Conservation (phyloP, 1,284 basidiomycete genomes). For the Ustilago crameri region DNA sequence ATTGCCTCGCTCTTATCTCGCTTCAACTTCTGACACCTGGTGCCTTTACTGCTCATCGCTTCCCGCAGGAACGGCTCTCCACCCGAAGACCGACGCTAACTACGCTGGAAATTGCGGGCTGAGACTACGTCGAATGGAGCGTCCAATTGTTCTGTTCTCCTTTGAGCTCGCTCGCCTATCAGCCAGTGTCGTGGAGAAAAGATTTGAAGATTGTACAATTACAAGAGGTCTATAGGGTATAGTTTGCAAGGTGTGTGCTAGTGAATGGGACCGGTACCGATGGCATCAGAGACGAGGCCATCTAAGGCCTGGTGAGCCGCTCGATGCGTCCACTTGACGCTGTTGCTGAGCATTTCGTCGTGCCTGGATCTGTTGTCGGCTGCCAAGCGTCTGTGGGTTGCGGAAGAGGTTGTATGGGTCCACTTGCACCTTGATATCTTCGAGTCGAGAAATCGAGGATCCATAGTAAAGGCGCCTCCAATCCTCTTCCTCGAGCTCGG, state of each 20-base stretch:
- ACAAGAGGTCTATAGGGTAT: conserved; percentile 3
- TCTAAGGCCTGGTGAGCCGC: background rate
- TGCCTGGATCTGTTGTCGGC: conserved; percentile 25
- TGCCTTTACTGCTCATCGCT: background rate
- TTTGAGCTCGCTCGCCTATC: too few species aligned
- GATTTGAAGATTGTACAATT: background rate
- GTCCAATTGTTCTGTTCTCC: too few species aligned
- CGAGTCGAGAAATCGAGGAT: conserved; percentile 30
- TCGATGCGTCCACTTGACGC: background rate
- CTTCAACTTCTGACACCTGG: background rate
- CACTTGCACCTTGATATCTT: conserved; percentile 48
- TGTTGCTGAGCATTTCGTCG: conserved; percentile 7
- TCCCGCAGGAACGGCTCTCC: conserved; percentile 12
- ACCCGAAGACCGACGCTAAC: conserved; percentile 22
- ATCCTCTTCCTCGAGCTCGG: conserved; percentile 38
- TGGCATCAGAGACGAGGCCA: conserved; percentile 7
- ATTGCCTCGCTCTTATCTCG: background rate
- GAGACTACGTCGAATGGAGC: too few species aligned
- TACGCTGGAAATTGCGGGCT: too few species aligned
- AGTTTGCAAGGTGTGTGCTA: background rate
- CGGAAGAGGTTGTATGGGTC: conserved; percentile 55
- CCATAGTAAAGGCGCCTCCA: conserved; percentile 59
- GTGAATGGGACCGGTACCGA: background rate
- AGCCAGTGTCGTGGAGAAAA: background rate
- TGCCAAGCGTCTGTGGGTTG: conserved; percentile 50